Conservation (phyloP, 805 yeast species). For the Kluyveromyces wickerhamii region DNA sequence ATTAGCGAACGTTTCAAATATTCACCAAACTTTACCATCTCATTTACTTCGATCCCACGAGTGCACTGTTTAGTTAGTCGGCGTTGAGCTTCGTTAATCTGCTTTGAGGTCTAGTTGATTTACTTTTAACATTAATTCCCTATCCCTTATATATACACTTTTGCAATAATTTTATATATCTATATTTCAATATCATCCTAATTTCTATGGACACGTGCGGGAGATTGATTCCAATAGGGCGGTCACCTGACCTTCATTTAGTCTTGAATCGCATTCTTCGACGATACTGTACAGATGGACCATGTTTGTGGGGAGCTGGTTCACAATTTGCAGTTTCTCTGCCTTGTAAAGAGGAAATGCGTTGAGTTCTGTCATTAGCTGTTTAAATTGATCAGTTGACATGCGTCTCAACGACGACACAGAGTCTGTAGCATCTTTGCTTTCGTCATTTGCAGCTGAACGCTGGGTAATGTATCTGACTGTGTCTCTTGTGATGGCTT, state of each 20-base stretch:
- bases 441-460: constrained; percentile 11
- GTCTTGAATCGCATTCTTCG: constrained; percentile 89
- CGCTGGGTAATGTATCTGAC: constrained; percentile 19
- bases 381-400: constrained; percentile 25
- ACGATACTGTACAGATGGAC: constrained; percentile 73
- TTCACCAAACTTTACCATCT: constrained; percentile 90
- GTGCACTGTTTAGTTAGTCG: too few species aligned
- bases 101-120: too few species aligned
- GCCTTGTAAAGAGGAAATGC: constrained; percentile 61
- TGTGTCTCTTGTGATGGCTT: constrained; percentile 30
- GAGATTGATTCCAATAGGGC: constrained; percentile 52
- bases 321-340: constrained; percentile 77
- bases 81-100: too few species aligned
- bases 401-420: constrained; percentile 22
- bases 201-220: constrained; percentile 32
- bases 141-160: too few species aligned
- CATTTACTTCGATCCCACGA: too few species aligned
- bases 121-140: too few species aligned
- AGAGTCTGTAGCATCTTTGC: constrained; percentile 11
- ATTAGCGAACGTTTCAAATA: constrained; percentile 83
- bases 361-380: constrained; percentile 24
- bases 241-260: constrained; percentile 58
- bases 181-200: too few species aligned
- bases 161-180: too few species aligned
- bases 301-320: constrained; percentile 69